These are phyloP conservation scores for Nannochloris sp. DNA, from an alignment of 139 green algal species.

Conservation along the genomic window DNA sequence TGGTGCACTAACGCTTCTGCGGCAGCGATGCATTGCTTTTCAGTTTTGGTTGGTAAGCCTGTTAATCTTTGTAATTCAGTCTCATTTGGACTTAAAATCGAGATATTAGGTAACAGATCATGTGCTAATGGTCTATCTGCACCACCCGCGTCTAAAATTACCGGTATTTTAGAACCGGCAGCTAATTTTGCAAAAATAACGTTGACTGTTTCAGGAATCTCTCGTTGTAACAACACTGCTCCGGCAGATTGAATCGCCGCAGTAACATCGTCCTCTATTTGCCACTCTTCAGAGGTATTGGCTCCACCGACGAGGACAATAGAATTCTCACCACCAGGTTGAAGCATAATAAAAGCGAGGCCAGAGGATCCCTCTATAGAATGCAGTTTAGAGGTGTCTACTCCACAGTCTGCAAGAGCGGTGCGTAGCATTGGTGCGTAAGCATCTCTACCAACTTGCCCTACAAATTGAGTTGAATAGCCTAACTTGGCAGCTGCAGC, in stretches of 20 bases:
- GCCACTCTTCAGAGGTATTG: constrained; percentile 50
- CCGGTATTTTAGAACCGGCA: constrained; percentile 49
- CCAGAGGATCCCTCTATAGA: constrained; percentile 50
- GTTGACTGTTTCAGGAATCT: constrained; percentile 77
- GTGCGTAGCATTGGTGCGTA: constrained; percentile 52
- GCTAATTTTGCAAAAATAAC: constrained; percentile 53
- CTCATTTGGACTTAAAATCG: constrained; percentile 82
- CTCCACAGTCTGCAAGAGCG: constrained; percentile 39
- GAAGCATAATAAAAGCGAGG: constrained; percentile 76
- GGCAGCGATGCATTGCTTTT: constrained; percentile 40
- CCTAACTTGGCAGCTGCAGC: constrained; percentile 67
- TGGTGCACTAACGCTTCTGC: constrained; percentile 42
- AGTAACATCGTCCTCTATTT: constrained; percentile 27
- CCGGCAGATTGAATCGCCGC: constrained; percentile 32
- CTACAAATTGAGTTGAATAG: constrained; percentile 68
- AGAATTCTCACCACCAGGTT: constrained; percentile 70
- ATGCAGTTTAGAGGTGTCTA: constrained; percentile 43
- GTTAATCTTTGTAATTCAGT: constrained; percentile 75
- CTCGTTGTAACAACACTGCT: constrained; percentile 74
- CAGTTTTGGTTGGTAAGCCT: constrained; percentile 42
- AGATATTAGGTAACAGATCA: constrained; percentile 56
- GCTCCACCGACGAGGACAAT: constrained; percentile 86
- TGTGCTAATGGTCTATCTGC: constrained; percentile 49
- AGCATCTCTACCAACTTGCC: constrained; percentile 67
- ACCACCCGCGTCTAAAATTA: constrained; percentile 80